Evolutionary conservation across 2,329 filamentous ascomycete species (phyloP).

Genomic region (Pseudogymnoascus destructans): DNA sequence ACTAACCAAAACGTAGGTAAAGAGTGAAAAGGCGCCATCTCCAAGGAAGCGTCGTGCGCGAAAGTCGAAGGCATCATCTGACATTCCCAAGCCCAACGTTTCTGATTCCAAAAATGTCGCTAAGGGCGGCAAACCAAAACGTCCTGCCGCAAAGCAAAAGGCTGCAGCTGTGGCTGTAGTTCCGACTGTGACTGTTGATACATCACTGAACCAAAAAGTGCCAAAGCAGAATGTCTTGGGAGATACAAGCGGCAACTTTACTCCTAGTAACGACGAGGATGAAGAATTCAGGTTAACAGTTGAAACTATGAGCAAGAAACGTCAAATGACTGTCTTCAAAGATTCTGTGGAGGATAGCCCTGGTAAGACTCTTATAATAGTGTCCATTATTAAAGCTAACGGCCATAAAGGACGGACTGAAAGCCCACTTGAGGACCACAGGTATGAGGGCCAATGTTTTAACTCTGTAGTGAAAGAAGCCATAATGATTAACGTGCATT

Average conservation of each 20-base stretch:
- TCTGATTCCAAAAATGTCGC: slow-evolving; percentile 14
- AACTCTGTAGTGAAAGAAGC: background rate
- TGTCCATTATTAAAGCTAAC: slow-evolving; percentile 9
- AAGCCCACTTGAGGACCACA: slow-evolving; percentile 24
- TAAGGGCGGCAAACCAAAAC: slow-evolving; percentile 9
- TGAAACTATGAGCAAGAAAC: slow-evolving; percentile 21
- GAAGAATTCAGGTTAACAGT: slow-evolving; percentile 24
- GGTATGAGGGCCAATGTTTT: slow-evolving; percentile 13
- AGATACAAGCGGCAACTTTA: background rate
- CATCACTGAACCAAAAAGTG: slow-evolving; percentile 9
- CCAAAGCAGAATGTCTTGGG: background rate
- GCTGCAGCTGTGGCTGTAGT: slow-evolving; percentile 18
- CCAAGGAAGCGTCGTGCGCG: slow-evolving; percentile 23
- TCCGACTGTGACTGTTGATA: slow-evolving; percentile 12
- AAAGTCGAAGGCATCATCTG: slow-evolving; percentile 13
- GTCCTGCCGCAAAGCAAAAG: slow-evolving; percentile 15
- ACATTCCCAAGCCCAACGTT: slow-evolving; percentile 16
- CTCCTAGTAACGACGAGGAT: slow-evolving; percentile 21
- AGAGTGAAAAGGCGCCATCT: slow-evolving; percentile 9
- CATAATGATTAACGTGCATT: background rate
- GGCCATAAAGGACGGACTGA: slow-evolving; percentile 20
- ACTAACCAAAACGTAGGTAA: background rate
- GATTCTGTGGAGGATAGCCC: slow-evolving; percentile 22
- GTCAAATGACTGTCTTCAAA: slow-evolving; percentile 21
- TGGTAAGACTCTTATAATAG: slow-evolving; percentile 13